These are phyloP conservation scores for Pichia inconspicua DNA, from an alignment of 1,139 yeast species.

Conservation along the genomic window DNA sequence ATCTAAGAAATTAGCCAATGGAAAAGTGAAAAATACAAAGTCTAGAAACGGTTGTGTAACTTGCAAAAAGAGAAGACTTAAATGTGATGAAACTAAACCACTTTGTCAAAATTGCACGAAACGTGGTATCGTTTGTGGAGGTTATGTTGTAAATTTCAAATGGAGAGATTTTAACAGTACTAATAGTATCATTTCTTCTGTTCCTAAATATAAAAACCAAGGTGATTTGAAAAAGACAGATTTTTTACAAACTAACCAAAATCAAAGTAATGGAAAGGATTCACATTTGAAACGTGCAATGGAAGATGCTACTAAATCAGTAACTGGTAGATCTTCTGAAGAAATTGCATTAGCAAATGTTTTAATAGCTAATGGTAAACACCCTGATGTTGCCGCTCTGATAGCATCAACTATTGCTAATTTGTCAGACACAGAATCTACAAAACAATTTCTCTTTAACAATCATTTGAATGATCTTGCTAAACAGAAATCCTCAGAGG, in stretches of 20 bases:
- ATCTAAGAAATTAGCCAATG: background rate
- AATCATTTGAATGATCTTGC: background rate
- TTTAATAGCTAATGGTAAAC: slow-evolving; percentile 41
- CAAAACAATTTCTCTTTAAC: slow-evolving; percentile 10
- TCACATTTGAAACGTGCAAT: slow-evolving; percentile 34
- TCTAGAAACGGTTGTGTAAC: slow-evolving; percentile 46
- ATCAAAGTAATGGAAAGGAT: background rate
- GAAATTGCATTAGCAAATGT: slow-evolving; percentile 44
- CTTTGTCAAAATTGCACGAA: slow-evolving; percentile 39
- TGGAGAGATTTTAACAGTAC: slow-evolving; percentile 49
- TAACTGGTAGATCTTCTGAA: slow-evolving; percentile 44
- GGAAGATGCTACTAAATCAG: slow-evolving; percentile 46
- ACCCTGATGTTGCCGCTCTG: slow-evolving; percentile 31
- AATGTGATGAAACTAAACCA: slow-evolving; percentile 54
- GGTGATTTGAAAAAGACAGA: background rate
- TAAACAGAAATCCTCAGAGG: background rate
- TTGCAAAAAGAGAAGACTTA: slow-evolving; percentile 48
- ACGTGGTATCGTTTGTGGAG: slow-evolving; percentile 47
- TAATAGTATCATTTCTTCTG: slow-evolving; percentile 1
- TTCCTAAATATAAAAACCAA: background rate
- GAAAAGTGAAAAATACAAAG: slow-evolving; percentile 26
- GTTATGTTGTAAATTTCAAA: slow-evolving; percentile 55
- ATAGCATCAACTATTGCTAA: slow-evolving; percentile 16
- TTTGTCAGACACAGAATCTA: slow-evolving; percentile 15
- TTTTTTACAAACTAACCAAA: background rate